A percentile compares a stretch with the other conserved stretches of the same genome.
These are phyloP conservation scores for Flaveria brownii DNA, from an alignment of 129 eudicot species.

Conservation along the genomic window DNA sequence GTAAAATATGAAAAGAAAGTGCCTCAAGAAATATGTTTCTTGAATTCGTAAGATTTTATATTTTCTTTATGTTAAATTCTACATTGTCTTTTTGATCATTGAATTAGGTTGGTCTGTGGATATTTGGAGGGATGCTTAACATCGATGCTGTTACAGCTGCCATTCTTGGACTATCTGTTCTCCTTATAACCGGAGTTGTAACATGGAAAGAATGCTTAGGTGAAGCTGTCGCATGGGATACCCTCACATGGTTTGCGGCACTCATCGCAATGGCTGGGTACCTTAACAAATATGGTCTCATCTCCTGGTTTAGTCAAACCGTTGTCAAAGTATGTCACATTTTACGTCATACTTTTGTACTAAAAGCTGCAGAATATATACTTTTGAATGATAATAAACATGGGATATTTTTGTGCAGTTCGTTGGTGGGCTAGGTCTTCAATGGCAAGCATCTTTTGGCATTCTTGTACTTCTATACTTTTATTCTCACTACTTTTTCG, in stretches of 20 bases:
- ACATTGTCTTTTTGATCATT: slow-evolving; percentile 10
- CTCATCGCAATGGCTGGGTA: slow-evolving; percentile 99
- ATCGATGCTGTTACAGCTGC: slow-evolving; percentile 99
- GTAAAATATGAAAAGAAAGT: neutral
- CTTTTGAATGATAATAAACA: neutral
- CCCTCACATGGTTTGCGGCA: slow-evolving; percentile 99
- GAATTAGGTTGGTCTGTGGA: slow-evolving; percentile 91
- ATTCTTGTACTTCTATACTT: slow-evolving; percentile 91
- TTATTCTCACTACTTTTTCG: slow-evolving; percentile 96
- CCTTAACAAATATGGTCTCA: slow-evolving; percentile 96
- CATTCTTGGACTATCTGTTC: slow-evolving; percentile 91
- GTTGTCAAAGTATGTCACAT: slow-evolving; percentile 70
- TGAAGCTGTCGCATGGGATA: slow-evolving; percentile 98
- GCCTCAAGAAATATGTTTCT: slow-evolving; percentile 2
- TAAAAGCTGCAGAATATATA: neutral
- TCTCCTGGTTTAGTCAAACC: slow-evolving; percentile 94
- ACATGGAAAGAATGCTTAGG: slow-evolving; percentile 98
- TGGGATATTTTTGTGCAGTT: slow-evolving; percentile 51
- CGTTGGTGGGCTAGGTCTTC: slow-evolving; percentile 96
- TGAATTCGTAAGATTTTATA: neutral
- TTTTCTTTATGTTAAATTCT: neutral
- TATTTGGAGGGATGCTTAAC: slow-evolving; percentile 75
- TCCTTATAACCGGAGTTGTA: slow-evolving; percentile 87
- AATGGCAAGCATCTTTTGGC: slow-evolving; percentile 95
- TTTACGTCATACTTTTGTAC: neutral